Evolutionary conservation across 805 yeast genomes (phyloP).

Genomic region (Metschnikowia koreensis): DNA sequence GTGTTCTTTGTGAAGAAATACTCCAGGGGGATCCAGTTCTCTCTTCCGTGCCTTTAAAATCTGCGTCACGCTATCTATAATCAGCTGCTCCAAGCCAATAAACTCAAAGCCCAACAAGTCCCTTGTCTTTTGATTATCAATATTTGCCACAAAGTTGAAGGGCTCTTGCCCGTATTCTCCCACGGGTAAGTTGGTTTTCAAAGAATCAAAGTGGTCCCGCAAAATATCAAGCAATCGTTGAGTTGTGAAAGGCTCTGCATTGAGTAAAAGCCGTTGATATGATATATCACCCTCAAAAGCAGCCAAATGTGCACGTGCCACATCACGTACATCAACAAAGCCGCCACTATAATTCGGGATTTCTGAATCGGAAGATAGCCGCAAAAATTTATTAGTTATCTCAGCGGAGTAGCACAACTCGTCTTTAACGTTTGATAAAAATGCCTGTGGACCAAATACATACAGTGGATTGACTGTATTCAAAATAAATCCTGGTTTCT

Average conservation of each 20-base stretch:
- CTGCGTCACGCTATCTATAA: slow-evolving; percentile 44
- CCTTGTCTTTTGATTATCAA: background rate
- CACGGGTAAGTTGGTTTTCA: slow-evolving; percentile 45
- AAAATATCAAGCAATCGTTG: slow-evolving; percentile 33
- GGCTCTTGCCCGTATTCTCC: slow-evolving; percentile 19
- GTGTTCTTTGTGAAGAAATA: background rate
- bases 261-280: slow-evolving; percentile 31
- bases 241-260: slow-evolving; percentile 20
- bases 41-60: slow-evolving; percentile 17
- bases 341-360: slow-evolving; percentile 25
- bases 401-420: slow-evolving; percentile 32
- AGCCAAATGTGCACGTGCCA: slow-evolving; percentile 50
- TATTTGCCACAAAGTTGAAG: background rate
- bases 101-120: slow-evolving; percentile 14
- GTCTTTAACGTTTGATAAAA: slow-evolving; percentile 26
- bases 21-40: background rate
- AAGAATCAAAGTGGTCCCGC: slow-evolving; percentile 39
- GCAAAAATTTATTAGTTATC: slow-evolving; percentile 41
- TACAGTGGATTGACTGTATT: slow-evolving; percentile 23
- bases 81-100: slow-evolving; percentile 35
- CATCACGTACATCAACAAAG: slow-evolving; percentile 58
- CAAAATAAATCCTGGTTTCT: slow-evolving; percentile 35
- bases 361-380: slow-evolving; percentile 19
- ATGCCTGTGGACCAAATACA: slow-evolving; percentile 25
- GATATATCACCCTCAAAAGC: slow-evolving; percentile 11